phyloP scores from a whole-genome alignment of 768 basidiomycete species.

The Boletus rubropictus region DNA sequence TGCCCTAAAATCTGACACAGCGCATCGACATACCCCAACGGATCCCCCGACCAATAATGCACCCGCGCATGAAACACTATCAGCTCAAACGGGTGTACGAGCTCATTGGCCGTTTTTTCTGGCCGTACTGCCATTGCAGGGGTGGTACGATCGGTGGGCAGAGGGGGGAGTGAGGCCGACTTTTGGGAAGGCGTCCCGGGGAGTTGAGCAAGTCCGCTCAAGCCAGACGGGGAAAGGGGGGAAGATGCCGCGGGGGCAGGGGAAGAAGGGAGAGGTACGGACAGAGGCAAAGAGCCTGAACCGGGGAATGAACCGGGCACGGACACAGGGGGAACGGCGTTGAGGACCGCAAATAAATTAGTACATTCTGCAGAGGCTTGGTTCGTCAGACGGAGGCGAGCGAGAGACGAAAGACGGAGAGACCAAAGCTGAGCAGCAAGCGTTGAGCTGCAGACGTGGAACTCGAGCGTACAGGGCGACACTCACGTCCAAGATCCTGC shows the following conservation, averaged over 20 bases:
- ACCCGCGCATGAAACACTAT: conserved; percentile 67
- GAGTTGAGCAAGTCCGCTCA: conserved; percentile 16
- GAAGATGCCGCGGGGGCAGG: conserved; percentile 5
- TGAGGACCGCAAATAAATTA: conserved; percentile 70
- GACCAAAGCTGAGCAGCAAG: conserved; percentile 64
- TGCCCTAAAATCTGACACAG: conserved; percentile 55
- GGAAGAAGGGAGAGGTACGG: conserved; percentile 33
- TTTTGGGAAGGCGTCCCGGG: conserved; percentile 23
- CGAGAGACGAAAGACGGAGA: conserved; percentile 70
- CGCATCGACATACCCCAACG: conserved; percentile 74
- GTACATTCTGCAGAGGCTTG: conserved; percentile 82
- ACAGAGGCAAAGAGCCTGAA: conserved; percentile 6
- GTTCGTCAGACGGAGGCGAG: conserved; percentile 79
- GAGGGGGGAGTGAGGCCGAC: conserved; percentile 3
- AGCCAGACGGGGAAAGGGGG: conserved; percentile 22
- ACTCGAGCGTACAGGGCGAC: neutral
- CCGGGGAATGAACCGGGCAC: conserved; percentile 52
- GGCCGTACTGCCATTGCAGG: conserved; percentile 21
- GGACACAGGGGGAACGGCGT: conserved; percentile 47
- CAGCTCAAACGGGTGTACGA: conserved; percentile 43
- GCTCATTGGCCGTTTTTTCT: conserved; percentile 1
- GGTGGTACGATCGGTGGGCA: neutral
- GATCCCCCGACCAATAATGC: conserved; percentile 78
- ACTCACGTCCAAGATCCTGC: conserved; percentile 62
- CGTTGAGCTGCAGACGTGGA: neutral